These are phyloP conservation scores for Rhododendron griersonianum DNA, from an alignment of 148 eudicot genomes.

Conservation along the genomic window DNA sequence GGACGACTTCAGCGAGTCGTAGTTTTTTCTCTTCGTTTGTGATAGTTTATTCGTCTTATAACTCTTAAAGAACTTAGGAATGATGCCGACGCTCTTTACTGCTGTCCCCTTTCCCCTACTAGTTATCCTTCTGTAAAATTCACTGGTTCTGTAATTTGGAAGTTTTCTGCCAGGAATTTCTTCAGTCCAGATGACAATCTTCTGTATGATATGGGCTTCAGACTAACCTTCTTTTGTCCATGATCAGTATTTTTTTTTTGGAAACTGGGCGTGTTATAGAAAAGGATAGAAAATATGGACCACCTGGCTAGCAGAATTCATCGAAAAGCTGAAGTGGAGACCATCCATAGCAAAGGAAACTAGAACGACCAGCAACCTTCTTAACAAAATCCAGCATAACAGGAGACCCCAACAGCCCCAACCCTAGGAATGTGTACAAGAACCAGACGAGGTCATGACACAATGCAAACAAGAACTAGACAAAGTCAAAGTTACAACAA, in stretches of 20 bases:
- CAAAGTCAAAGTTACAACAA: not conserved
- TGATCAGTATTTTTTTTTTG: not conserved
- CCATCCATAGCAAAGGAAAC: not conserved
- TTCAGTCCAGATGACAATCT: not conserved
- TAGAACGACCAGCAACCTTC: not conserved
- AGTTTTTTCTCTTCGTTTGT: not conserved
- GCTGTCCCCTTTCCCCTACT: not conserved
- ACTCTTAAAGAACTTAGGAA: not conserved
- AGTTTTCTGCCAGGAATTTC: not conserved
- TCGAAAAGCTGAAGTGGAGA: not conserved
- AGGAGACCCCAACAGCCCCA: not conserved
- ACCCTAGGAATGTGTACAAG: not conserved
- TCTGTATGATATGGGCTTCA: not conserved
- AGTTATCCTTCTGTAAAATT: not conserved
- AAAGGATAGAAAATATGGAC: not conserved
- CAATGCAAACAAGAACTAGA: not conserved
- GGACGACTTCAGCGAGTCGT: not conserved
- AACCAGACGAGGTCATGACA: not conserved
- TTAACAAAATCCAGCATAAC: not conserved
- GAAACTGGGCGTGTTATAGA: not conserved
- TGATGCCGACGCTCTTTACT: not conserved
- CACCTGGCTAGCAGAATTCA: not conserved
- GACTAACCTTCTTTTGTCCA: not conserved
- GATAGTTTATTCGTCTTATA: not conserved
- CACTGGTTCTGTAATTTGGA: not conserved